Conservation (phyloP, 2,329 filamentous ascomycete genomes). For the Fusarium agapanthi region DNA sequence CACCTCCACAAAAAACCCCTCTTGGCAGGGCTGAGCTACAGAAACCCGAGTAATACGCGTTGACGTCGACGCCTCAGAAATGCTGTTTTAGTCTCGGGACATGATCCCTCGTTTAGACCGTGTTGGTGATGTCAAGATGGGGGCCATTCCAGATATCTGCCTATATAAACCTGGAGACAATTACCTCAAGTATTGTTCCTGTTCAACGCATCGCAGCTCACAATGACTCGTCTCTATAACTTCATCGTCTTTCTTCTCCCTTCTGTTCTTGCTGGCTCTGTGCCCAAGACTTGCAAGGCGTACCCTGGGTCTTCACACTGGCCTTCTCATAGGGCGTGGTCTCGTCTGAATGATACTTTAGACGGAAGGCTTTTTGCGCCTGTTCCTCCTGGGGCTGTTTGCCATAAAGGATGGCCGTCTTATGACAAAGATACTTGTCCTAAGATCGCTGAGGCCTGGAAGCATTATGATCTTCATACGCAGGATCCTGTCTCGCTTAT, state of each 20-base stretch:
- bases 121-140: not conserved
- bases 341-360: slow-evolving; percentile 54
- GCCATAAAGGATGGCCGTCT: slow-evolving; percentile 40
- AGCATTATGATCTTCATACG: slow-evolving; percentile 41
- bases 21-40: slow-evolving; percentile 24
- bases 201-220: not conserved
- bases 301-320: slow-evolving; percentile 56
- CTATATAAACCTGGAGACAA: slow-evolving; percentile 7
- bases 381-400: slow-evolving; percentile 48
- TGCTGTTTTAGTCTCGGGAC: slow-evolving; percentile 20
- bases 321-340: slow-evolving; percentile 58
- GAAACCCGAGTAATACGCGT: slow-evolving; percentile 27
- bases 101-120: slow-evolving; percentile 17
- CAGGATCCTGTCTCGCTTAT: slow-evolving; percentile 46
- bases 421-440: slow-evolving; percentile 46
- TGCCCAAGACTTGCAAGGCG: slow-evolving; percentile 53
- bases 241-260: not conserved
- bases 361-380: slow-evolving; percentile 54
- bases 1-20: slow-evolving; percentile 14
- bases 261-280: not conserved
- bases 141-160: not conserved
- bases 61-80: not conserved
- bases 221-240: slow-evolving; percentile 12
- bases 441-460: slow-evolving; percentile 37
- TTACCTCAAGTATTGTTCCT: accelerated